Percentiles rank a stretch among this genome's conserved stretches.
These are phyloP conservation scores for Sequoiadendron giganteum DNA, from an alignment of 75 land plant genomes.

Conservation along the genomic window DNA sequence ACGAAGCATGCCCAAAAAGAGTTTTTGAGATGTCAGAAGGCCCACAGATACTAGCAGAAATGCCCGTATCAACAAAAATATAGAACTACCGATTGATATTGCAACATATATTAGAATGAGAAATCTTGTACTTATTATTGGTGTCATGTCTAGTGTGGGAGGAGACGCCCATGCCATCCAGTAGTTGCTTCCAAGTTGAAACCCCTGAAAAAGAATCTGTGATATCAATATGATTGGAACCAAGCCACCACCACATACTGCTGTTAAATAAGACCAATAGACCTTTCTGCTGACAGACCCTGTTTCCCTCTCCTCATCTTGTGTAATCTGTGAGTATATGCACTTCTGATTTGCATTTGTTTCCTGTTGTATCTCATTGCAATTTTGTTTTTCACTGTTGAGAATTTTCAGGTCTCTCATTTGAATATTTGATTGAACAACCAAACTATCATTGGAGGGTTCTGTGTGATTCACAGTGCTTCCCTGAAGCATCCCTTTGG, in stretches of 20 bases:
- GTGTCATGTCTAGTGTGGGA: conserved; percentile 31
- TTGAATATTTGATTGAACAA: not conserved
- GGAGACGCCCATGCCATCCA: conserved; percentile 99
- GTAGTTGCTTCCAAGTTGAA: conserved; percentile 81
- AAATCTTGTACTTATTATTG: conserved; percentile 24
- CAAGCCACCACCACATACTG: conserved; percentile 55
- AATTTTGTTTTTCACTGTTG: conserved; percentile 23
- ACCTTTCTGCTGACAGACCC: conserved; percentile 79
- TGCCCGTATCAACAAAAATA: conserved; percentile 76
- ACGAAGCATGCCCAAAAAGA: conserved; percentile 66
- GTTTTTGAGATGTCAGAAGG: conserved; percentile 62
- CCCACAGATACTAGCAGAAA: conserved; percentile 57
- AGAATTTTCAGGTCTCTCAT: conserved; percentile 13
- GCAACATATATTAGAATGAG: conserved; percentile 64
- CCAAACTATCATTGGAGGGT: conserved; percentile 18
- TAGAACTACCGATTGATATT: conserved; percentile 74
- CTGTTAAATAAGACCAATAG: conserved; percentile 73
- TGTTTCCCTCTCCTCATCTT: conserved; percentile 86
- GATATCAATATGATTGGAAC: conserved; percentile 59
- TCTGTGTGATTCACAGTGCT: conserved; percentile 4
- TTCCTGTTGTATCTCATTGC: conserved; percentile 27
- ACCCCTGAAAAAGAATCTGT: conserved; percentile 63
- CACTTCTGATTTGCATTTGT: conserved; percentile 26
- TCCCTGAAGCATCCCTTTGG: not conserved
- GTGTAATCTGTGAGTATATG: conserved; percentile 49